These are phyloP conservation scores for Knoxia roxburghii DNA, from an alignment of 257 asterid species.

Conservation along the genomic window DNA sequence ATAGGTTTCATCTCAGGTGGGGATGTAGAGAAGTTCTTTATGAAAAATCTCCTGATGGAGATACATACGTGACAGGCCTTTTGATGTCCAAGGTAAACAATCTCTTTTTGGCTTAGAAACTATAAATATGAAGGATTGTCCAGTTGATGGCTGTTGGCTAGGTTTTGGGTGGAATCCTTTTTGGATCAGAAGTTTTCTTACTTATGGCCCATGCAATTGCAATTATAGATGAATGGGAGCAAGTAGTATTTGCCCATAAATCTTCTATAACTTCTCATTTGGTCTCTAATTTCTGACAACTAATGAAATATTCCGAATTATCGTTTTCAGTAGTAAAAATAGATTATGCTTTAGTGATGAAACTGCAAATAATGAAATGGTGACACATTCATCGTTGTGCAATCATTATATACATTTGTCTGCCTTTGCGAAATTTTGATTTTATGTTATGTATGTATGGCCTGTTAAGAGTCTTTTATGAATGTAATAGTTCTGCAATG, in stretches of 20 bases:
- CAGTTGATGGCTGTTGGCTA: neutral
- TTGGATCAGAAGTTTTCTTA: neutral
- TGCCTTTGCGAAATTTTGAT: neutral
- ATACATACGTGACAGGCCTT: conserved; percentile 70
- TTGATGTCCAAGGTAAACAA: conserved; percentile 78
- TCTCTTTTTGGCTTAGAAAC: conserved; percentile 9
- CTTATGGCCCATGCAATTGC: neutral
- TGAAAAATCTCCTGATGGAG: conserved; percentile 69
- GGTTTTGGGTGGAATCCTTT: neutral
- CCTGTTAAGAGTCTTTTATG: neutral
- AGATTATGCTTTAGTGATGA: neutral
- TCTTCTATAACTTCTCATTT: neutral
- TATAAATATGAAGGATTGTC: neutral
- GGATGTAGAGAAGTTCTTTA: conserved; percentile 95
- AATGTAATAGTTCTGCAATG: neutral
- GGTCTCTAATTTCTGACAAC: neutral
- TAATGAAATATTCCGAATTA: neutral
- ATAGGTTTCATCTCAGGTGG: conserved; percentile 97
- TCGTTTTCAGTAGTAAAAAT: neutral
- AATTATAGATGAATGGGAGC: neutral
- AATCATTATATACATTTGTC: neutral
- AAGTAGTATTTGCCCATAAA: neutral
- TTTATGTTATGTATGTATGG: neutral
- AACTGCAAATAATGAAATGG: neutral
- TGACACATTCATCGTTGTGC: neutral